Base-by-base conservation (phyloP, 768 basidiomycete genomes). In the Russula vinacea region DNA sequence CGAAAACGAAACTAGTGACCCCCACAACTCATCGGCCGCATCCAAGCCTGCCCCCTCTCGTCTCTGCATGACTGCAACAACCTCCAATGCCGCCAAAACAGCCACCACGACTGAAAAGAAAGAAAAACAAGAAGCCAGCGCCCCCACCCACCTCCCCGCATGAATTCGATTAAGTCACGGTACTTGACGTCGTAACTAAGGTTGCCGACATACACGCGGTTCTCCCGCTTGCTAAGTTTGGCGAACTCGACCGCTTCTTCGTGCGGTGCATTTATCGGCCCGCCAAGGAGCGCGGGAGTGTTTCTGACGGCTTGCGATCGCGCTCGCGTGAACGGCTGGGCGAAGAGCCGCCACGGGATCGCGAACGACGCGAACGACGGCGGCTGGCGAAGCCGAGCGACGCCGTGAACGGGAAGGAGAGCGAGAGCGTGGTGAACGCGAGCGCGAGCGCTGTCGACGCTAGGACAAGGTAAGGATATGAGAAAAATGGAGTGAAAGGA, bases 111-210 rank as follows among this genome's bases (percentile, higher is more conserved):
- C 60, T 64, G 33, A 65, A 64, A n/a, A n/a, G n/a, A 64, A 56
- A 32, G 57, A 58, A 62, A 69, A 76, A 72, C n/a, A 78, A 84
- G 79, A 86, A 75, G 75, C 76, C 77, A 79, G 69, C 68, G 83
- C 87, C 86, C 84, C 85, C 79, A 94, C 95, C 89, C 92, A 97
- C 95, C 94, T 94, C 92, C 92, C 89, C 92, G 85, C 94, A 97
- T 96, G 76, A 97, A 98, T 86, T 98, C 94, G 85, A 95, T 94
- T 77, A 99, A 83, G 81, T 98, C 97, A 78, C 94, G 86, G 80
- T 96, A 98, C 79, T 89, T 95, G 87, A 94, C 93, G 76, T 96
- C 92, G 82, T 98, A 99, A 75, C 92, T 93, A 78, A 99, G 85
- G 77, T 99, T 99, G 74, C 97, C 96, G 76, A 98, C 93, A 73